Base-by-base conservation (phyloP, 192 early-diverging fungal species). In the Jimgerdemannia lactiflua region DNA sequence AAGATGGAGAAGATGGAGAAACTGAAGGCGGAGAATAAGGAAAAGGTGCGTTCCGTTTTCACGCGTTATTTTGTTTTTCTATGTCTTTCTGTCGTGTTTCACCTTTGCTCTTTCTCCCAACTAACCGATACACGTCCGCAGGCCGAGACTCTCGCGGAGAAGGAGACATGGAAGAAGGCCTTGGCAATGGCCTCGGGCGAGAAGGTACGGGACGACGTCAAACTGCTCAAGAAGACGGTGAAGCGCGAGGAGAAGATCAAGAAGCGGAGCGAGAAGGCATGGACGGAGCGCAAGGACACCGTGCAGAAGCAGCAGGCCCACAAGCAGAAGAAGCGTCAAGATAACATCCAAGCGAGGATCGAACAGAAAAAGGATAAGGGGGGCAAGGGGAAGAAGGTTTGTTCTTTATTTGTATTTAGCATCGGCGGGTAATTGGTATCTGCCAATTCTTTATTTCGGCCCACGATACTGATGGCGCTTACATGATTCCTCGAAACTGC, bases 181-280 rank as follows among this genome's bases (percentile, higher is more conserved):
- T 67, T 93, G 69, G 87, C 90, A 70, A 86, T 91, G 80, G 96
- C 96, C 3, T 84, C 88, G 74, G 97, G 97, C 74, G 93, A 95
- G 78, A 96, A 95, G 84, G 88, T 97, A 72, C 95, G 95, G 83
- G 97, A 99, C 79, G 94, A 99, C 66, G 78, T 91, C 71, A 94
- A 91, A 78, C 82, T 97, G 59, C 86, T 99, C 44, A 95, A 97
- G 83, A 97, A 96, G 84, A 93, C 93, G 0, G 88, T 99, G 64
- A 96, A 95, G 80, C 91, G 94, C 65, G 87, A 92, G 73, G 90
- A 94, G 72, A 86, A 93, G 75, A 75, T 83, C 70, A 99, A 99
- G 90, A 83, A 80, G 78, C 97, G 95, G 92, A 95, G 93, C 74
- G 77, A 88, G 39, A 84, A 91, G 69, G 91, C 92, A 68, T 99